Conservation (phyloP, 2,329 filamentous ascomycete genomes). For the Microcyclosporella mali region DNA sequence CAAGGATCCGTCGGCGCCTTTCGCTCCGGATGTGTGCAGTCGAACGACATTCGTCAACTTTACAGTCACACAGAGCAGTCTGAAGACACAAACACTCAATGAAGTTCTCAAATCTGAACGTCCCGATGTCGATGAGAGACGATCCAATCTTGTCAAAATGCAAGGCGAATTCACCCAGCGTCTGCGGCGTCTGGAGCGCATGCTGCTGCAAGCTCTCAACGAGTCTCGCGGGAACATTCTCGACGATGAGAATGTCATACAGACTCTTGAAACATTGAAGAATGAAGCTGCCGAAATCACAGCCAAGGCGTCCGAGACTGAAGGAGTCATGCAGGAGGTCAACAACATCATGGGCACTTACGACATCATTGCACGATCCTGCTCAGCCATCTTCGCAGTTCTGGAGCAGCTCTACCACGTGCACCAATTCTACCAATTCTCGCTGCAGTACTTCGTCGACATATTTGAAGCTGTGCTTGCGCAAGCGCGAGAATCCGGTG, state of each 20-base stretch:
- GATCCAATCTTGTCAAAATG: constrained; percentile 95
- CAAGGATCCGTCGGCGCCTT: constrained; percentile 88
- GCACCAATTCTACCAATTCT: constrained; percentile 99
- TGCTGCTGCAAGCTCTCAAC: constrained; percentile 87
- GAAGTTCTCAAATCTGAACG: constrained; percentile 96
- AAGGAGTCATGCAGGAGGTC: constrained; percentile 96
- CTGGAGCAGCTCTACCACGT: constrained; percentile 95
- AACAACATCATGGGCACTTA: constrained; percentile 94
- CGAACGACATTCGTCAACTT: constrained; percentile 99
- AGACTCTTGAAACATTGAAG: constrained; percentile 95
- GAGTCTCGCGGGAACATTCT: constrained; percentile 96
- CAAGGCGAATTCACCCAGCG: constrained; percentile 99
- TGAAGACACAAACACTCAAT: constrained; percentile 95
- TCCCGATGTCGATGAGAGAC: constrained; percentile 91
- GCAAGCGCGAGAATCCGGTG: constrained; percentile 69
- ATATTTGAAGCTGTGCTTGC: constrained; percentile 93
- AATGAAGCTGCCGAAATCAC: constrained; percentile 96
- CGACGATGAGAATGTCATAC: constrained; percentile 96
- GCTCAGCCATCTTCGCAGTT: constrained; percentile 94
- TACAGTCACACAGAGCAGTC: constrained; percentile 95
- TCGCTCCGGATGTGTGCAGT: constrained; percentile 95
- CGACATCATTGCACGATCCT: constrained; percentile 84
- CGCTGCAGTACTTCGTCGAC: constrained; percentile 92
- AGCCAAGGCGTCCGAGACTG: constrained; percentile 90
- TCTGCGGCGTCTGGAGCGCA: constrained; percentile 89